Conservation (phyloP, 2,329 filamentous ascomycete species). For the Penicillium sp. region DNA sequence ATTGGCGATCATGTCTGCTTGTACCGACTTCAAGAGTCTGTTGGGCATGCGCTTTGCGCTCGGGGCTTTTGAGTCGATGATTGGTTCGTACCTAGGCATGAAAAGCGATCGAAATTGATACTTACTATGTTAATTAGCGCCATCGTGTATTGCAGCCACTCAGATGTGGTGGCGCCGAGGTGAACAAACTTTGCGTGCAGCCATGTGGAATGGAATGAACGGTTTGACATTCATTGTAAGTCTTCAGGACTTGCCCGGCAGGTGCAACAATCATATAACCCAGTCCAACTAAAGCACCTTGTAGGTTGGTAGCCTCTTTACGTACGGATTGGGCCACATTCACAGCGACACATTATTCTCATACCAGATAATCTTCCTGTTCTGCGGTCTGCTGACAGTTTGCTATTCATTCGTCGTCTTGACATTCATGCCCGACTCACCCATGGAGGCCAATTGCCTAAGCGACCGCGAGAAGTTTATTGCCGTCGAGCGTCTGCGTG, state of each 20-base stretch:
- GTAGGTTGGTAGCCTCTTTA: constrained; percentile 54
- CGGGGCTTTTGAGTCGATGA: constrained; percentile 38
- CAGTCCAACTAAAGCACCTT: neutral
- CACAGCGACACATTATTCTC: constrained; percentile 43
- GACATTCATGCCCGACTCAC: constrained; percentile 52
- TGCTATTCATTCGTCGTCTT: constrained; percentile 49
- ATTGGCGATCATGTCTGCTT: constrained; percentile 54
- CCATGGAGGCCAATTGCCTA: constrained; percentile 51
- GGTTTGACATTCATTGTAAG: constrained; percentile 54
- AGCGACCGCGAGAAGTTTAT: constrained; percentile 32
- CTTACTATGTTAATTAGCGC: constrained; percentile 27
- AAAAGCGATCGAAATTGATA: neutral
- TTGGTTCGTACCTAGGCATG: constrained; percentile 2
- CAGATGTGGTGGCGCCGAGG: constrained; percentile 63
- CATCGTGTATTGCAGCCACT: constrained; percentile 58
- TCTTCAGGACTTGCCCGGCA: neutral
- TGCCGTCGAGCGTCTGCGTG: constrained; percentile 55
- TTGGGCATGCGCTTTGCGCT: constrained; percentile 48
- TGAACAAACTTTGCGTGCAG: constrained; percentile 59
- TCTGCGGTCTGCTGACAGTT: constrained; percentile 55
- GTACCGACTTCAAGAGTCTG: constrained; percentile 49
- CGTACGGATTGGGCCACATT: constrained; percentile 61
- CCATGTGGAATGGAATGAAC: constrained; percentile 63
- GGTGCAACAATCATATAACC: neutral
- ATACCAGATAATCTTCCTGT: constrained; percentile 54